Evolutionary conservation across 352 stramenopile species (phyloP).

Genomic region (Globisporangium solare): DNA sequence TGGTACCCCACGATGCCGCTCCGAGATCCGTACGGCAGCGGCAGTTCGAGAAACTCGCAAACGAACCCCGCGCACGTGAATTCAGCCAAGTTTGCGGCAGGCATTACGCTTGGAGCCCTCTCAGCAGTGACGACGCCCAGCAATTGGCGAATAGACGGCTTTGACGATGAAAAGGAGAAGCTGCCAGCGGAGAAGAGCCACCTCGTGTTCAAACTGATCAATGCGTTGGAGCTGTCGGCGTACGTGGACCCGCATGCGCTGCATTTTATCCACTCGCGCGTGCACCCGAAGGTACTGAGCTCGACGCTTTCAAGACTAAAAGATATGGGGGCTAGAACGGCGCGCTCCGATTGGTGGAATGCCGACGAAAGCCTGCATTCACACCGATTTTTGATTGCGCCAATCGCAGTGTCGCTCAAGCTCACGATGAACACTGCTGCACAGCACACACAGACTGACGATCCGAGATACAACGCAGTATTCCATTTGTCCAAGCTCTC

Average conservation of each 20-base stretch:
- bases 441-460: constrained; percentile 61
- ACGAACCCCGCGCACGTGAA: constrained; percentile 5
- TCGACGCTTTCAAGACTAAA: constrained; percentile 74
- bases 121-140: constrained; percentile 83
- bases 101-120: constrained; percentile 74
- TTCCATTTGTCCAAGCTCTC: constrained; percentile 81
- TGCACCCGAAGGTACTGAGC: constrained; percentile 73
- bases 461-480: constrained; percentile 68
- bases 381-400: constrained; percentile 79
- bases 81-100: constrained; percentile 64
- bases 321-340: constrained; percentile 70
- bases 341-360: constrained; percentile 75
- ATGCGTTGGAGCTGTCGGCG: constrained; percentile 76
- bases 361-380: constrained; percentile 56
- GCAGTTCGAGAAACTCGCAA: constrained; percentile 4
- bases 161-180: constrained; percentile 39
- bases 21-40: constrained; percentile 7
- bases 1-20: constrained; percentile 44
- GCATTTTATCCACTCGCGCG: constrained; percentile 83
- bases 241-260: constrained; percentile 84
- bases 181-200: constrained; percentile 32
- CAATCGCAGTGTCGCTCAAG: constrained; percentile 81
- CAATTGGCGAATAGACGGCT: constrained; percentile 79
- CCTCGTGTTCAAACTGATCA: constrained; percentile 87
- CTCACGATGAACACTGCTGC: constrained; percentile 86